Percentiles rank a stretch among this genome's conserved stretches.
Conservation (phyloP, 2,329 filamentous ascomycete species). For the Onygena corvina region DNA sequence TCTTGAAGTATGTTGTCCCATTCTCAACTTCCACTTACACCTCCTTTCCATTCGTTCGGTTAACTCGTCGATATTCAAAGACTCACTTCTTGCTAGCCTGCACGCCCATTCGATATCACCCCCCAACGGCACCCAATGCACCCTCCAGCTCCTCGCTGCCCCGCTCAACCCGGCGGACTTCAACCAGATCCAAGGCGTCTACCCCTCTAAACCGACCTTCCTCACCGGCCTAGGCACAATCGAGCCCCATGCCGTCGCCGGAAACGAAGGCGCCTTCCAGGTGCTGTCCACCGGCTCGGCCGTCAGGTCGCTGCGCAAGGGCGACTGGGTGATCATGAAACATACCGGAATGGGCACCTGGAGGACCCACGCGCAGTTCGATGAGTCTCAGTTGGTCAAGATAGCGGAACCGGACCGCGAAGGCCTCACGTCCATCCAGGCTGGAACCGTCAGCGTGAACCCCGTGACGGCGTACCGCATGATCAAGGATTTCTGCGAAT, state of each 20-base stretch:
- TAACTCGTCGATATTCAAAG: background rate
- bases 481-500: conserved; percentile 61
- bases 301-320: conserved; percentile 52
- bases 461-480: conserved; percentile 91
- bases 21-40: background rate
- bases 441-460: conserved; percentile 81
- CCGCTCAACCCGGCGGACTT: conserved; percentile 96
- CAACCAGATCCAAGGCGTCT: conserved; percentile 95
- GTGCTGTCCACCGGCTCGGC: conserved; percentile 57
- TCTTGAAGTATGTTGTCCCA: conserved; percentile 29
- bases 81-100: conserved; percentile 22
- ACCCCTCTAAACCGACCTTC: conserved; percentile 73
- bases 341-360: conserved; percentile 79
- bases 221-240: conserved; percentile 63
- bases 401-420: conserved; percentile 50
- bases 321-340: conserved; percentile 91
- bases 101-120: conserved; percentile 40
- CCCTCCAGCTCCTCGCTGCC: conserved; percentile 75
- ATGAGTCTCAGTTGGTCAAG: conserved; percentile 50
- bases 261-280: conserved; percentile 87
- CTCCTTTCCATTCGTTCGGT: background rate
- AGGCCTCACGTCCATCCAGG: conserved; percentile 62
- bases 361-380: conserved; percentile 73
- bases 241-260: conserved; percentile 51
- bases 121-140: conserved; percentile 50